Base-by-base conservation (phyloP, 2,329 filamentous ascomycete species). In the Fusarium abutilonis region DNA sequence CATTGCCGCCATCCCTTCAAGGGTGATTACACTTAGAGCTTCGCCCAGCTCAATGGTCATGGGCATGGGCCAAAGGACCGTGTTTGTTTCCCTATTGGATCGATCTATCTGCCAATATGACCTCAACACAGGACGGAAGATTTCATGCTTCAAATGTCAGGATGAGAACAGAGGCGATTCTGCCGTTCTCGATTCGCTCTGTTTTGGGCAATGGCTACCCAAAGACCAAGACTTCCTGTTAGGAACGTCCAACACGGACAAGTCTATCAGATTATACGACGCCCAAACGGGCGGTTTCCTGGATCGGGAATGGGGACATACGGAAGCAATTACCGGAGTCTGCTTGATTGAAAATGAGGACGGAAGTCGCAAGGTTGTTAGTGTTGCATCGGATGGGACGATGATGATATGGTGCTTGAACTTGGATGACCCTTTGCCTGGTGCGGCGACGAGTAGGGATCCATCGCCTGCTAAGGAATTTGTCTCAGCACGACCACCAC, bases 161-260 rank as follows among this genome's bases (percentile, higher is more conserved):
- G 95, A 99, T 73, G 86, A 89, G 45, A 89, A 92, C 39, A 89
- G 88, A 10, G 84, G 84, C 10, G 95, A 99, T 70, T 86, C 93
- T 6, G 94, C 94, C 0, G 86, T 95, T 39, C 79, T 98, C 66
- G 91, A 93, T 64, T 91, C 90, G 1, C 81, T 99, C 28, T 86
- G 87, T 2, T 86, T 88, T 54, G 87, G 73, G 69, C 86, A 72
- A 77, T 86, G 68, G 75, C 82, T 60, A 76, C 83, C 76, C 40
- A 82, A 74, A 73, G 86, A 79, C 36, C 76, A 83, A 4, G 85
- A 88, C 26, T 84, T 96, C 46, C 82, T 99, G 47, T 83, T 95
- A 15, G 93, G 92, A n/a, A 84, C 95, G 10, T 97, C 94, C 9
- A 93, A 93, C 68, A 97, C 92, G 1, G 95, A 99, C 75, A 99